Conservation (phyloP, 2,329 filamentous ascomycete species). For the Colletotrichum sublineola region DNA sequence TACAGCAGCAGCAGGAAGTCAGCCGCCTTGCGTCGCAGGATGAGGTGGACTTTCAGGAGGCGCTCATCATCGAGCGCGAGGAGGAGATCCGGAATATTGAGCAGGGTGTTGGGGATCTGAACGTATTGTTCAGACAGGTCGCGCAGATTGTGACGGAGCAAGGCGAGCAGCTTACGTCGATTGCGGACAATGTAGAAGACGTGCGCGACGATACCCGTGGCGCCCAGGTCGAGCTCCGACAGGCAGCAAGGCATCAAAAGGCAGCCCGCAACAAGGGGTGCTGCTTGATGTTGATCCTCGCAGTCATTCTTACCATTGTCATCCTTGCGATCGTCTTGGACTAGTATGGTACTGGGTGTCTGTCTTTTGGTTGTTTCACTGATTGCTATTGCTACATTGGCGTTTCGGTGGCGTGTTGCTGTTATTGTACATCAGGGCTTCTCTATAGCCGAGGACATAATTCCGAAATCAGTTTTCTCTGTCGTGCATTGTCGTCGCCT, state of each 20-base stretch:
- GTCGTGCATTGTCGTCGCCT: not conserved
- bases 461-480: constrained; percentile 3
- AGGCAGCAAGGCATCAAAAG: constrained; percentile 93
- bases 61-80: constrained; percentile 94
- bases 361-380: constrained; percentile 1
- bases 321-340: constrained; percentile 87
- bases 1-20: constrained; percentile 79
- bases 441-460: constrained; percentile 14
- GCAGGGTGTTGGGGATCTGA: constrained; percentile 93
- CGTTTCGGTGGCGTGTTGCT: constrained; percentile 31
- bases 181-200: constrained; percentile 88
- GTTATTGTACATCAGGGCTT: constrained; percentile 40
- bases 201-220: constrained; percentile 85
- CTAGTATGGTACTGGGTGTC: constrained; percentile 51
- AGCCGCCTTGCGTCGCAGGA: constrained; percentile 88
- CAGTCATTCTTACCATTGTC: constrained; percentile 90
- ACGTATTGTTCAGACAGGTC: constrained; percentile 97
- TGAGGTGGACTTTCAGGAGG: constrained; percentile 98
- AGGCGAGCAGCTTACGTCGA: constrained; percentile 87
- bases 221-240: constrained; percentile 86
- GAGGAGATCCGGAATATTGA: constrained; percentile 98
- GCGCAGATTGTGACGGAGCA: constrained; percentile 97
- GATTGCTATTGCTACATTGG: constrained; percentile 25
- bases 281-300: constrained; percentile 88
- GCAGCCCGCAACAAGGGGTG: constrained; percentile 95